Conservation (phyloP, 78 protist genomes). For the Cyanophora paradoxa region DNA sequence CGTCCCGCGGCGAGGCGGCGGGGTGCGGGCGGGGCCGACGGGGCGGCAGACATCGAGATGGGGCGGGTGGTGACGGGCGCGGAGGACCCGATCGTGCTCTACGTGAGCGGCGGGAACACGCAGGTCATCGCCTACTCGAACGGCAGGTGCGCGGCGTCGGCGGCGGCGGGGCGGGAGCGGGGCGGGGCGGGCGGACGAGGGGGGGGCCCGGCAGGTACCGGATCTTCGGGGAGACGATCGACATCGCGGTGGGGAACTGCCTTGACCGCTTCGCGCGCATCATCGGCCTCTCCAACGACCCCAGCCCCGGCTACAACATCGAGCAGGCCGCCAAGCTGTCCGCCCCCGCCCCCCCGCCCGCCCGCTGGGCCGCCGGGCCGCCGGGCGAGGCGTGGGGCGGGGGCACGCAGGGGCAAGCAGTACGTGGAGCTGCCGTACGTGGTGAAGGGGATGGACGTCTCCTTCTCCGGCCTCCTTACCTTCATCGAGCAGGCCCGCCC, state of each 20-base stretch:
- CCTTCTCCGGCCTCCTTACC: conserved; percentile 18
- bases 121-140: conserved; percentile 68
- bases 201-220: conserved; percentile 78
- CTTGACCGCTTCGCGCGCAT: conserved; percentile 73
- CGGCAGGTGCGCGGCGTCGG: background rate
- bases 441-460: conserved; percentile 56
- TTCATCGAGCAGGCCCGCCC: no score
- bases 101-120: conserved; percentile 98
- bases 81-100: conserved; percentile 90
- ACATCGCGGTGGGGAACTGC: conserved; percentile 92
- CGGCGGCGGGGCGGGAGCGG: no score
- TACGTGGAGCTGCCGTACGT: conserved; percentile 86
- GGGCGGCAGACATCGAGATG: conserved; percentile 98
- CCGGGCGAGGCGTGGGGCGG: background rate
- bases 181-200: no score
- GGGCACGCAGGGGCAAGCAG: conserved; percentile 32
- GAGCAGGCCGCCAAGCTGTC: conserved; percentile 84
- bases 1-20: no score
- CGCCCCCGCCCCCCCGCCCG: background rate
- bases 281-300: conserved; percentile 88
- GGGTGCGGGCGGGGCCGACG: no score
- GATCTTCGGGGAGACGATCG: conserved; percentile 99
- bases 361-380: background rate
- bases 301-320: conserved; percentile 95
- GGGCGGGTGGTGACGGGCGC: conserved; percentile 90